Conservation (phyloP, 2,329 filamentous ascomycete species). For the Cercospora brassicicola region DNA sequence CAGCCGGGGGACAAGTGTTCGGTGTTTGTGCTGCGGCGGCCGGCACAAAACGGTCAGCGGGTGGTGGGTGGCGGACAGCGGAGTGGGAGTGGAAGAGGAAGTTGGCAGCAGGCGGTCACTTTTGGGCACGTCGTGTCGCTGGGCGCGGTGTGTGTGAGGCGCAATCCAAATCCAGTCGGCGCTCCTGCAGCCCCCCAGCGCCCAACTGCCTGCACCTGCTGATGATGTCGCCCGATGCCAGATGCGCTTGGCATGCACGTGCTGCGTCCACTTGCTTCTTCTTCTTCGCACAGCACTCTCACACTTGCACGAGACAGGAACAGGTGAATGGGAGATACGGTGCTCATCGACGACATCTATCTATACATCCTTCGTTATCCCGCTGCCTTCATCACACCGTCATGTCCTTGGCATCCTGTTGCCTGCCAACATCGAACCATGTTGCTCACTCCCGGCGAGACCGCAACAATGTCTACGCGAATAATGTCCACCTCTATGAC, state of each 20-base stretch:
- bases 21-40: not conserved
- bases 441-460: not conserved
- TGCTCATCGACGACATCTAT: not conserved
- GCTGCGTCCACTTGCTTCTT: not conserved
- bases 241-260: not conserved
- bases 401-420: conserved; percentile 1
- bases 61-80: not conserved
- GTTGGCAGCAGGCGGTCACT: not conserved
- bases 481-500: not conserved
- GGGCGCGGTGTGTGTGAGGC: not conserved
- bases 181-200: not conserved
- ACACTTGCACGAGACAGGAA: not conserved
- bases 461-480: not conserved
- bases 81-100: not conserved
- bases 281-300: not conserved
- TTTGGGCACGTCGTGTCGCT: not conserved
- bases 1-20: not conserved
- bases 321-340: not conserved
- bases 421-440: conserved; percentile 1
- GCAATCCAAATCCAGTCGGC: not conserved
- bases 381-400: not conserved
- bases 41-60: not conserved
- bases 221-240: not conserved
- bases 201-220: not conserved
- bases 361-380: not conserved